Conservation (phyloP, 2,329 filamentous ascomycete genomes). For the Aspergillus fischeri region DNA sequence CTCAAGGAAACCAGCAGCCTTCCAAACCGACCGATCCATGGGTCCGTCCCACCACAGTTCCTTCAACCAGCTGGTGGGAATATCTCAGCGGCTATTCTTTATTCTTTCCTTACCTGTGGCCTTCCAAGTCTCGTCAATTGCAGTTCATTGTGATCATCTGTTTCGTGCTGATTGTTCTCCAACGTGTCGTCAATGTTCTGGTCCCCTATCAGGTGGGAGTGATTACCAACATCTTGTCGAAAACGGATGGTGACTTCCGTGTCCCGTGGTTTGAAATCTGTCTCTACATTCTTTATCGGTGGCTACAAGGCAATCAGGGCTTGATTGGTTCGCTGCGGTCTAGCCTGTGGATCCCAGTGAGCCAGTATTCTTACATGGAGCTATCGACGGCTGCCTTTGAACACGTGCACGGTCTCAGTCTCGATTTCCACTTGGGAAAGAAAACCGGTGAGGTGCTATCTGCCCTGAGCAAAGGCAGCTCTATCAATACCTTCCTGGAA, state of each 20-base stretch:
- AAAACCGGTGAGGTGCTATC: constrained; percentile 94
- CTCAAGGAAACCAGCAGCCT: constrained; percentile 36
- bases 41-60: constrained; percentile 81
- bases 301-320: constrained; percentile 85
- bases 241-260: constrained; percentile 48
- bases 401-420: constrained; percentile 89
- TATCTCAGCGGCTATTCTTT: constrained; percentile 88
- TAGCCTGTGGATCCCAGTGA: constrained; percentile 91
- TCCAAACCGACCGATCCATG: constrained; percentile 63
- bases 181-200: constrained; percentile 79
- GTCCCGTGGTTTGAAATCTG: constrained; percentile 72
- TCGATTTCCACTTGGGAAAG: constrained; percentile 96
- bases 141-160: constrained; percentile 78
- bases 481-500: constrained; percentile 95
- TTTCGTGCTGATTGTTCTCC: constrained; percentile 72
- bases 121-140: constrained; percentile 69
- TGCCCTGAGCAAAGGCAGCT: constrained; percentile 89
- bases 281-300: constrained; percentile 71
- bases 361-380: constrained; percentile 93
- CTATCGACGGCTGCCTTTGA: constrained; percentile 94
- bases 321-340: constrained; percentile 77
- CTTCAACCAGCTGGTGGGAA: constrained; percentile 91
- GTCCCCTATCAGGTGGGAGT: constrained; percentile 77
- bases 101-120: constrained; percentile 97
- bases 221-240: constrained; percentile 71